Evolutionary conservation across 768 basidiomycete genomes (phyloP).

Genomic region (Russula griseocarnosa): DNA sequence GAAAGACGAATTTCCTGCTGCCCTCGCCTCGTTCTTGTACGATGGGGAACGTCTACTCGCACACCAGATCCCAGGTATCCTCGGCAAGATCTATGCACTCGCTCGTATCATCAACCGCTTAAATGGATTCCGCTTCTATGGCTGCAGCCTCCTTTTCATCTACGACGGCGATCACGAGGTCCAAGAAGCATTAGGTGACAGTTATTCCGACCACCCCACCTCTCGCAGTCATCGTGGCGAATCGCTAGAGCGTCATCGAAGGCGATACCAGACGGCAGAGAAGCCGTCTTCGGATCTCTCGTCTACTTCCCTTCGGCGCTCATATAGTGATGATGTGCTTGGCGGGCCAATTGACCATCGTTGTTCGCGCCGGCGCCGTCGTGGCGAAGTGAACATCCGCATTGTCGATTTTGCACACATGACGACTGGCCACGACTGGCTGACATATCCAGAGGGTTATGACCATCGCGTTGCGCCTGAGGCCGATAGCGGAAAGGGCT

Average conservation of each 20-base stretch:
- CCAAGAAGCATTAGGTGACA: conserved; percentile 68
- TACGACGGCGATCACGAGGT: conserved; percentile 93
- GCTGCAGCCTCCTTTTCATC: conserved; percentile 92
- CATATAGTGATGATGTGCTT: conserved; percentile 77
- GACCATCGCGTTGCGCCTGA: conserved; percentile 42
- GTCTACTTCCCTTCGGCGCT: conserved; percentile 51
- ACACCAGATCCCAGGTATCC: conserved; percentile 87
- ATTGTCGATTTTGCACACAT: conserved; percentile 99
- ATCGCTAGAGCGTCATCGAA: conserved; percentile 57
- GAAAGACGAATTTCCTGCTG: conserved; percentile 76
- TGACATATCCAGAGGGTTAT: conserved; percentile 53
- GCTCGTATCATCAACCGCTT: conserved; percentile 85
- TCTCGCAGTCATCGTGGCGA: conserved; percentile 69
- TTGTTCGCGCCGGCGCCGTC: conserved; percentile 59
- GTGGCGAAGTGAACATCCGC: conserved; percentile 92
- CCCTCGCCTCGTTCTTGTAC: conserved; percentile 77
- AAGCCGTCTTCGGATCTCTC: conserved; percentile 8
- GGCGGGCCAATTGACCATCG: conserved; percentile 63
- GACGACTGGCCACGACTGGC: conserved; percentile 90
- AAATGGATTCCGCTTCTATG: conserved; percentile 97
- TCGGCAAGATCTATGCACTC: conserved; percentile 90
- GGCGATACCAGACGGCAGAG: conserved; percentile 19
- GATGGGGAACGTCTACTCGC: conserved; percentile 80
- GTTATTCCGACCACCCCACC: conserved; percentile 61
- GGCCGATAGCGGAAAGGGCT: conserved; percentile 61